These are phyloP conservation scores for Cucurbita argyrosperma DNA, from an alignment of 306 rosid genomes.

Conservation along the genomic window DNA sequence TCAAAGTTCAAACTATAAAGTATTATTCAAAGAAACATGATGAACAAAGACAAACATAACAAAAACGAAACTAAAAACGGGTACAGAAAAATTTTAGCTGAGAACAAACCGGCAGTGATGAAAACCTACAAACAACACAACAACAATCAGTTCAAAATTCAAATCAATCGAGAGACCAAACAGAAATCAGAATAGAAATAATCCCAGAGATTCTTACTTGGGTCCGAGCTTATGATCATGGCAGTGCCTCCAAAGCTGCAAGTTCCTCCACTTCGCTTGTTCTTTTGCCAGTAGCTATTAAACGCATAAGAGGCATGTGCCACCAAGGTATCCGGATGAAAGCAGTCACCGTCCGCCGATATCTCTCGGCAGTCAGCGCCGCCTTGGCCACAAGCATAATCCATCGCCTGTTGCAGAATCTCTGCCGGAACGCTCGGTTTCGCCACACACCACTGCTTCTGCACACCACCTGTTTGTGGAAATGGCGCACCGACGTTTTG, in stretches of 20 bases:
- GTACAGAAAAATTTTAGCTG: constrained; percentile 16
- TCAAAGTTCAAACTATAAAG: not conserved
- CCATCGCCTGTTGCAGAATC: constrained; percentile 56
- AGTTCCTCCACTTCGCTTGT: constrained; percentile 74
- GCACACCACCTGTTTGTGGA: constrained; percentile 22
- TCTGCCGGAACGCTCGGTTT: constrained; percentile 78
- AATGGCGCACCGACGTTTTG: constrained; percentile 27
- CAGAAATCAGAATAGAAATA: not conserved
- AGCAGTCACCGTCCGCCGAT: constrained; percentile 48
- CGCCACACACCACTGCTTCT: constrained; percentile 85
- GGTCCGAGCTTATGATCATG: constrained; percentile 69
- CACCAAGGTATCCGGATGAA: constrained; percentile 43
- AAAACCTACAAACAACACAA: constrained; percentile 49
- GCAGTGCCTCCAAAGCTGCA: constrained; percentile 88
- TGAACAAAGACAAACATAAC: not conserved
- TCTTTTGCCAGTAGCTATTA: constrained; percentile 92
- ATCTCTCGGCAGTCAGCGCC: constrained; percentile 68
- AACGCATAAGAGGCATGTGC: constrained; percentile 93
- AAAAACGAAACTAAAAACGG: not conserved
- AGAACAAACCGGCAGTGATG: constrained; percentile 60
- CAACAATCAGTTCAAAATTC: not conserved
- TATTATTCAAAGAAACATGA: not conserved
- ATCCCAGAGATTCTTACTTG: constrained; percentile 36
- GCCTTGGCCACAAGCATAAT: constrained; percentile 88
- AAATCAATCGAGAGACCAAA: not conserved